Base-by-base conservation (phyloP, 108 stramenopile species). In the Ochromonas danica region DNA sequence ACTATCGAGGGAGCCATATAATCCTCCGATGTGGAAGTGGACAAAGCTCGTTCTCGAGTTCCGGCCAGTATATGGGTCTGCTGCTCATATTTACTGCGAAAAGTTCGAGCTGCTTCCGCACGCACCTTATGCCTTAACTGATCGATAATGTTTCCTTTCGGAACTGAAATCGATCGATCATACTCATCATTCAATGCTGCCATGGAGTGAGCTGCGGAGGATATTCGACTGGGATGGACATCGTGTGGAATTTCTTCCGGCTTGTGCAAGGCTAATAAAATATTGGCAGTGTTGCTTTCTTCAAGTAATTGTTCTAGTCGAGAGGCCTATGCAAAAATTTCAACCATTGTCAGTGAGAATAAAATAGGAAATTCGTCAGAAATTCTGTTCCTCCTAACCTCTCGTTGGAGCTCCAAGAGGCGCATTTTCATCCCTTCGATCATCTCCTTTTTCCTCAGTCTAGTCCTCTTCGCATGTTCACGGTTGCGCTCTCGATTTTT, bases 351-450 rank as follows among this genome's bases (percentile, higher is more conserved):
- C 17, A 22, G 17, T 22, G 51, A 57, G 51, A 57, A 57, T 17
- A 57, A 57, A 57, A 57, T 57, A 17, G 51, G n/a, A n/a, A 57
- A 57, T 57, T 57, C 22, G 10, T 57, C 51, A 57, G 22, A 17
- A 17, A 17, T 57, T 57, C 51, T 17, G 22, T 57, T 57, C 17
- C 22, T 57, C 51, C 17, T 22, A 57, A 57, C 51, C 51, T 57
- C 51, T 57, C 51, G 51, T 57, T 57, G 51, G 51, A 57, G 51
- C 22, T 57, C 51, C 51, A 57, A 22, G 22, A 57, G 51, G 51
- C 51, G 51, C 10, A 57, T 57, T 57, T 57, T 57, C 51, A 57
- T 57, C 22, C 51, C 51, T 22, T 57, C 51, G 17, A 57, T 57
- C 51, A 57, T 57, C 22, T 57, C 51, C 22, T 57, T 57, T 57